Conservation (phyloP, 2,329 filamentous ascomycete genomes). For the Aureobasidium namibiae region DNA sequence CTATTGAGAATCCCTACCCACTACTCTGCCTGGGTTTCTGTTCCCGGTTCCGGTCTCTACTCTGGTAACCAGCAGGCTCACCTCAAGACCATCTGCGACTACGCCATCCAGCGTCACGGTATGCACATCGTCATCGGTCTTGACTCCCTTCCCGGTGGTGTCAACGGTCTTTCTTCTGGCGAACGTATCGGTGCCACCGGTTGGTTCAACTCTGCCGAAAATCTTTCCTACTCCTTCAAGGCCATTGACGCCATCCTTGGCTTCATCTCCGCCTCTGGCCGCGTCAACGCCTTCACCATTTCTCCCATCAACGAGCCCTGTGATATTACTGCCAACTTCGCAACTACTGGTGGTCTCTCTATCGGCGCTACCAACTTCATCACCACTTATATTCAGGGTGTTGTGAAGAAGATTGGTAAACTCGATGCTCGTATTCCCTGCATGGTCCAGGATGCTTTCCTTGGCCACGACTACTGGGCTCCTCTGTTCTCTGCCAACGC, state of each 20-base stretch:
- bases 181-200: slow-evolving; percentile 22
- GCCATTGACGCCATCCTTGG: slow-evolving; percentile 13
- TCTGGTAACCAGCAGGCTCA: slow-evolving; percentile 13
- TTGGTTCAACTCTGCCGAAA: slow-evolving; percentile 22
- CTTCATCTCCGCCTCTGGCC: slow-evolving; percentile 13
- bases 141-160: slow-evolving; percentile 27
- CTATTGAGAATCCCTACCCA: slow-evolving; percentile 14
- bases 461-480: slow-evolving; percentile 22
- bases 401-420: slow-evolving; percentile 19
- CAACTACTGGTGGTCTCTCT: slow-evolving; percentile 24
- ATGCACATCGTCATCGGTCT: slow-evolving; percentile 31
- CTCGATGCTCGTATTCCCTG: slow-evolving; percentile 25
- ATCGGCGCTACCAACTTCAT: slow-evolving; percentile 25
- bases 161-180: slow-evolving; percentile 24
- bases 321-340: slow-evolving; percentile 20
- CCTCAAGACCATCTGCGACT: slow-evolving; percentile 17
- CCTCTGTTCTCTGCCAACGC: slow-evolving; percentile 19
- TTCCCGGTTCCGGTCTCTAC: slow-evolving; percentile 13
- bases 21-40: slow-evolving; percentile 15
- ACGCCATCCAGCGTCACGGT: slow-evolving; percentile 28
- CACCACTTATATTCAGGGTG: slow-evolving; percentile 26
- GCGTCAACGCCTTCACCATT: slow-evolving; percentile 12
- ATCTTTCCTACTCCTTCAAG: slow-evolving; percentile 25
- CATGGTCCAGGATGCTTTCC: slow-evolving; percentile 28
- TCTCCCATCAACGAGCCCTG: slow-evolving; percentile 15